phyloP scores from a whole-genome alignment of 139 green algal species.

The Haematococcus lacustris region DNA sequence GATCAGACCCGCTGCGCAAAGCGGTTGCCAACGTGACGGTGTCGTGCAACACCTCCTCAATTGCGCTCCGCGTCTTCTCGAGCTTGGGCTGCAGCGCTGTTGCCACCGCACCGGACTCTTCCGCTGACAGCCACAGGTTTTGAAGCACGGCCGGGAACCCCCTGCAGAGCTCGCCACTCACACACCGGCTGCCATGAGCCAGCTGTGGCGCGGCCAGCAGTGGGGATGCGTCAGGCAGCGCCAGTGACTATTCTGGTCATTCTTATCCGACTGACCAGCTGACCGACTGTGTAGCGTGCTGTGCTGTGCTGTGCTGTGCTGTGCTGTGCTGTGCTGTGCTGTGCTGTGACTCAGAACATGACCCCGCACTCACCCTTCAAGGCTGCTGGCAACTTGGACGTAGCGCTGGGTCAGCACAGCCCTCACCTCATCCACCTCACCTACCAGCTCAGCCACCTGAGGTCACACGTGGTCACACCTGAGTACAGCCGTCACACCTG shows the following conservation, averaged over 20 bases:
- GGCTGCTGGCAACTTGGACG: conserved; percentile 35
- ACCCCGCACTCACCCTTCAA: too few relatives aligned
- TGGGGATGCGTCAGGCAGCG: too few relatives aligned
- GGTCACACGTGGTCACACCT: background rate
- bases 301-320: background rate
- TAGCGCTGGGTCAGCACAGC: conserved; percentile 54
- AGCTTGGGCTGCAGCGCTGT: conserved; percentile 73
- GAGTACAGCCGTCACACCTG: background rate
- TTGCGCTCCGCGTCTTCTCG: conserved; percentile 45
- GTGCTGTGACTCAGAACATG: too few relatives aligned
- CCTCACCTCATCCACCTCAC: conserved; percentile 43
- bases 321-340: background rate
- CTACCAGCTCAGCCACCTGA: conserved; percentile 21
- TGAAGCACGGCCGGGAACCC: conserved; percentile 51
- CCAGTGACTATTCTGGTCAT: too few relatives aligned
- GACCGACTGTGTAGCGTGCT: background rate
- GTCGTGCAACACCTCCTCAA: conserved; percentile 76
- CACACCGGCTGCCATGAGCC: too few relatives aligned
- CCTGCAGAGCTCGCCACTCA: too few relatives aligned
- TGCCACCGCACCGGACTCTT: conserved; percentile 64
- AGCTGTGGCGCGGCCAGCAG: too few relatives aligned
- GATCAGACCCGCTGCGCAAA: conserved; percentile 47
- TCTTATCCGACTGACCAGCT: too few relatives aligned
- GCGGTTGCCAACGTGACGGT: too few relatives aligned
- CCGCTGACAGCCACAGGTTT: conserved; percentile 72